These are phyloP conservation scores for Yamadazyma epiphylla DNA, from an alignment of 1,139 yeast genomes.

Conservation along the genomic window DNA sequence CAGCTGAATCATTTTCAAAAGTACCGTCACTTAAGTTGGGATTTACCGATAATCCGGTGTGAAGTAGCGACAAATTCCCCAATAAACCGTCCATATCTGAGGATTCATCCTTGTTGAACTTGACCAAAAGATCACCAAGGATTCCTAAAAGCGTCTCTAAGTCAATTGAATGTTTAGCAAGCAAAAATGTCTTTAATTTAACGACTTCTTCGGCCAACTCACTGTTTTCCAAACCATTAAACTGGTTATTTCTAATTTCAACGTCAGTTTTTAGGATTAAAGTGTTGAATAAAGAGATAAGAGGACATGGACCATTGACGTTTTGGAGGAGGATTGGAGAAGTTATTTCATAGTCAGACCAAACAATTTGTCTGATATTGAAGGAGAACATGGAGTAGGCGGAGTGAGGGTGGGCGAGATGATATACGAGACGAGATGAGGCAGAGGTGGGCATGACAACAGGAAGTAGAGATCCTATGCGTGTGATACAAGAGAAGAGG, in stretches of 20 bases:
- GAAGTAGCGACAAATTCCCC: conserved; percentile 57
- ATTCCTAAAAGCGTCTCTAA: conserved; percentile 35
- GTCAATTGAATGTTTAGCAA: conserved; percentile 11
- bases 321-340: conserved; percentile 76
- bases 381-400: too few relatives aligned
- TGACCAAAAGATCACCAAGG: conserved; percentile 42
- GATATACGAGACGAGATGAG: too few relatives aligned
- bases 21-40: conserved; percentile 63
- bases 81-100: conserved; percentile 36
- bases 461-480: too few relatives aligned
- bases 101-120: conserved; percentile 14
- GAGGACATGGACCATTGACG: conserved; percentile 84
- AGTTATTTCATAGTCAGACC: conserved; percentile 32
- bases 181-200: conserved; percentile 5
- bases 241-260: conserved; percentile 10
- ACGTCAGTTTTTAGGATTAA: conserved; percentile 48
- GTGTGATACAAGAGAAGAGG: too few relatives aligned
- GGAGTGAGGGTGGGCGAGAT: too few relatives aligned
- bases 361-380: conserved; percentile 19
- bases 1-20: conserved; percentile 42
- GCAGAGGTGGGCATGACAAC: too few relatives aligned
- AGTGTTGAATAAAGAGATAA: conserved; percentile 77
- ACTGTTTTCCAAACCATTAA: conserved; percentile 7
- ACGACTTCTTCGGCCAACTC: conserved; percentile 6
- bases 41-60: conserved; percentile 71